Evolutionary conservation across 139 green algal species (phyloP).

Genomic region (Chlorella sp.): DNA sequence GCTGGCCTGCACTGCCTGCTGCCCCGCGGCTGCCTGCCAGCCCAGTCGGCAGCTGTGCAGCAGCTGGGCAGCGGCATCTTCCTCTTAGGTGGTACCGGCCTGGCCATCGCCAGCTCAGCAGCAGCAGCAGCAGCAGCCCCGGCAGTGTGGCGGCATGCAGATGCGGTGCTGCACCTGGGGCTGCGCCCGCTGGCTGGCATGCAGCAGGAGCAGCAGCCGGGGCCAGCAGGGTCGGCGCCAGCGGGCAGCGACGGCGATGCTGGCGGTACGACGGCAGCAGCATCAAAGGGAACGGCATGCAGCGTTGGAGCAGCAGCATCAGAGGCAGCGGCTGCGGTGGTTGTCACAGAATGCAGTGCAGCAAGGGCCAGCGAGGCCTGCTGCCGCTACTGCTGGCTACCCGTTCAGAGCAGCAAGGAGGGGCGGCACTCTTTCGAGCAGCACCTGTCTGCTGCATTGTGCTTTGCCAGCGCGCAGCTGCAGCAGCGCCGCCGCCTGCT

Average conservation of each 20-base stretch:
- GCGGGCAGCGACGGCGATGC: neutral
- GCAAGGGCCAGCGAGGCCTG: neutral
- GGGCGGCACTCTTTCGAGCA: slow-evolving; percentile 18
- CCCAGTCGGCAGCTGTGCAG: neutral
- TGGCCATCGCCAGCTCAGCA: slow-evolving; percentile 45
- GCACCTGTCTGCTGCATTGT: neutral
- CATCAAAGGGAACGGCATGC: neutral
- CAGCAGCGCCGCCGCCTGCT: neutral
- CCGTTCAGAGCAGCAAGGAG: slow-evolving; percentile 11
- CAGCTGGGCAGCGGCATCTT: slow-evolving; percentile 25
- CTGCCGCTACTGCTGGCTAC: slow-evolving; percentile 29
- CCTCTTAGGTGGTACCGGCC: slow-evolving; percentile 48
- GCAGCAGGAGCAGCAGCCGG: neutral
- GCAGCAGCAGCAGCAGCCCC: slow-evolving; percentile 28
- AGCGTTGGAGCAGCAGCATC: neutral
- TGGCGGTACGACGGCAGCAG: too few species aligned
- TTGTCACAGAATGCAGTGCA: neutral
- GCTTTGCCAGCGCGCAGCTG: slow-evolving; percentile 2
- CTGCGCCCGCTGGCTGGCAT: slow-evolving; percentile 34
- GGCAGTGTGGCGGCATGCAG: slow-evolving; percentile 60
- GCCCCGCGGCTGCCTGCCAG: slow-evolving; percentile 36
- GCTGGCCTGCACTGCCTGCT: slow-evolving; percentile 40
- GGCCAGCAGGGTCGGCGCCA: slow-evolving; percentile 9
- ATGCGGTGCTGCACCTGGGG: slow-evolving; percentile 74
- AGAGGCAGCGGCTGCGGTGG: neutral